Base-by-base conservation (phyloP, 352 stramenopile genomes). In the Globisporangium megalacanthum region DNA sequence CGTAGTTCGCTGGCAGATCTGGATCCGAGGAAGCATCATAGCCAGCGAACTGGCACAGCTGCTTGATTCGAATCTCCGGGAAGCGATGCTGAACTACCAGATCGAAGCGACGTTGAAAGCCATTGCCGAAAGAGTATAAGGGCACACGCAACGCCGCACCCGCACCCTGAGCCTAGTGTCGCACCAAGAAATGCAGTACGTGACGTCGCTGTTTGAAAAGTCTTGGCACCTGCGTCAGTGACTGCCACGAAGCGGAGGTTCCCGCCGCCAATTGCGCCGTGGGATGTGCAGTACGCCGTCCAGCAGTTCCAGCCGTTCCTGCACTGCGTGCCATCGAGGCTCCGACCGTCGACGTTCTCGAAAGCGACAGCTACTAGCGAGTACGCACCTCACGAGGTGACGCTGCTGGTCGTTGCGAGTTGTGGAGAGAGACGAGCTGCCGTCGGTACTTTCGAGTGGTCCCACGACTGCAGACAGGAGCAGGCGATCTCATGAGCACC, bases 61-160 rank as follows among this genome's bases (percentile, higher is more conserved):
- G 17, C 68, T 92, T 15, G 74, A 90, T 49, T 65, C 69, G 13
- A 85, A 86, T 48, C 19, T 95, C n/a, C 73, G 90, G 20, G 82
- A 95, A 73, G 73, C 83, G 8, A 46, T 95, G 42, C 81, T 77
- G 35, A 83, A 95, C 49, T 92, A 85, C 53, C 68, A 77, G n/a
- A 89, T 94, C 15, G 83, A 95, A 60, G 56, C 61, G 7, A 79
- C 60, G 2, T 61, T 92, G 49, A 70, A 78, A 56, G 15, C 44
- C n/a, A 35, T 66, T 1, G 20, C 49, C 10, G 49, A 15, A 4
- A 52, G 15, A 9, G 39, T 47, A 20, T 6, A 9, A 10, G 17
- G 15, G n/a, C 31, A 3, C 49, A 44, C 0, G 39, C 58, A 58
- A 52, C 25, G 8, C 6, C 19, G 22, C n/a, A 53, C 22, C 42